Base-by-base conservation (phyloP, 1,284 basidiomycete species). In the Abortiporus biennis region DNA sequence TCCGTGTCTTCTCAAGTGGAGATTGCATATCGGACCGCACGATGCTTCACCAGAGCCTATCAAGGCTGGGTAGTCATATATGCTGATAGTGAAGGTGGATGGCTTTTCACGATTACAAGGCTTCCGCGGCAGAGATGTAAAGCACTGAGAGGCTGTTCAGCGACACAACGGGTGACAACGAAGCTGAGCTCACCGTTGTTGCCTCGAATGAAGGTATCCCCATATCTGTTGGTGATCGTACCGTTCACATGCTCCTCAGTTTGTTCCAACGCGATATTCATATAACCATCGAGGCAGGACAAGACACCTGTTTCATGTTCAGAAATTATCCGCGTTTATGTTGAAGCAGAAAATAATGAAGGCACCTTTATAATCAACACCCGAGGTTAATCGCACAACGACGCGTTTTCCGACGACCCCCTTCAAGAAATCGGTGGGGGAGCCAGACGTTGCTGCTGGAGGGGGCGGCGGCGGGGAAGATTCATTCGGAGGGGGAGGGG, bases 191-290 rank as follows among this genome's bases (percentile, higher is more conserved):
- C 51, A 95, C 95, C 95, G 64, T 98, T 98, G 66, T 98, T 98
- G 24, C 95, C 95, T 43, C 95, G 73, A 52, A 97, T 89, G 65
- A 97, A 97, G 22, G 93, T 86, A 64, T 97, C 93, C 1, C 94
- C 93, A 55, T 94, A 97, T 47, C 74, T 76, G 59, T 93, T 95
- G 30, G 90, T 94, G 42, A 88, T 74, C 24, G 69, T 62, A 8
- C 93, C 94, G 53, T 89, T 86, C 11, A 96, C 90, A 63, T 91
- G 85, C 66, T 99, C 95, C 63, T 94, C 89, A 1, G 94, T 97
- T 61, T 97, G 86, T 66, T 99, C 95, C 36, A 99, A 69, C 3
- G 93, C 95, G 44, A 99, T 97, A 67, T 99, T 99, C 96, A 99
- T 93, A 63, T 92, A 93, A 0, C 94, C 96, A 63, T 99, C 96